A percentile compares a stretch with the other conserved stretches of the same genome.
phyloP scores from a whole-genome alignment of 441 rosid species.

The Syzygium malaccense region DNA sequence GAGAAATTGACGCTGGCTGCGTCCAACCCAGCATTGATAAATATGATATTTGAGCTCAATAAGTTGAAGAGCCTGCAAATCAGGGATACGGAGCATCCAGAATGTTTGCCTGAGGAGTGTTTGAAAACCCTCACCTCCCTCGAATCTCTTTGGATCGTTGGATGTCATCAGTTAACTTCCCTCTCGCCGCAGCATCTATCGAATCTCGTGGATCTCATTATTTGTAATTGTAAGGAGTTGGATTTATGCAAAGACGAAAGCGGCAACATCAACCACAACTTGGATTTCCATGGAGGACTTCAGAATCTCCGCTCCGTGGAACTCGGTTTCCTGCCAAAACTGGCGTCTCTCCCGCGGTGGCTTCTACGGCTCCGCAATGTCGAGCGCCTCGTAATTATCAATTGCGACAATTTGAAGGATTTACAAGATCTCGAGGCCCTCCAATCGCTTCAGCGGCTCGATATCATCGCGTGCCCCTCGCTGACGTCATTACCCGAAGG shows the following conservation, averaged over 20 bases:
- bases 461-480: rapidly evolving
- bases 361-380: neutral
- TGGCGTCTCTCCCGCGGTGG: neutral
- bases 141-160: rapidly evolving
- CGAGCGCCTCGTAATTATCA: rapidly evolving
- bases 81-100: rapidly evolving
- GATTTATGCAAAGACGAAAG: neutral
- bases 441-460: neutral
- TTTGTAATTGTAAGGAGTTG: neutral
- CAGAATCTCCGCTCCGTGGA: rapidly evolving
- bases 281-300: neutral
- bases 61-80: neutral
- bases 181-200: too few relatives aligned
- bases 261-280: neutral
- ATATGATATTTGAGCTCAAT: neutral
- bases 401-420: rapidly evolving
- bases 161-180: too few relatives aligned
- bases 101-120: neutral
- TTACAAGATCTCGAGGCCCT: neutral
- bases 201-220: too few relatives aligned
- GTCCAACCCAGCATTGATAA: too few relatives aligned
- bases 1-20: too few relatives aligned
- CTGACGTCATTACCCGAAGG: neutral
- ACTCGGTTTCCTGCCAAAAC: rapidly evolving
- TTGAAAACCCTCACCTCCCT: too few relatives aligned